Evolutionary conservation across 495 filamentous ascomycete genomes (phyloP).

Genomic region (Letharia lupina): DNA sequence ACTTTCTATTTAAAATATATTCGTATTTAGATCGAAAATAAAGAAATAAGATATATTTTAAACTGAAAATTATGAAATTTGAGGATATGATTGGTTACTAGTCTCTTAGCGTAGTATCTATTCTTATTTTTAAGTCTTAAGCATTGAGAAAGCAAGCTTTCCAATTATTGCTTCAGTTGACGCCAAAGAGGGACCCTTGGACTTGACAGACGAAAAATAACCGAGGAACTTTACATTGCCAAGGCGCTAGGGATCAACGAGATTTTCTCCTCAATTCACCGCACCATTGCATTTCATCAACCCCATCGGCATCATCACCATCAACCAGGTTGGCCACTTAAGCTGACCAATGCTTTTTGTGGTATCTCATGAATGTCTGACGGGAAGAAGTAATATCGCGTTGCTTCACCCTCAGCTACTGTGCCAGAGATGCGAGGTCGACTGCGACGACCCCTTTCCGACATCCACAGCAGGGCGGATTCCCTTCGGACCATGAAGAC

Average conservation of each 20-base stretch:
- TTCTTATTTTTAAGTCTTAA: too few species aligned
- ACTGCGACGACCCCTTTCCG: neutral
- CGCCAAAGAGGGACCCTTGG: too few species aligned
- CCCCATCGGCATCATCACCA: neutral
- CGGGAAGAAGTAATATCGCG: too few species aligned
- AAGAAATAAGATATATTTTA: too few species aligned
- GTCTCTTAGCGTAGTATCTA: too few species aligned
- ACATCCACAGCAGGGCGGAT: neutral
- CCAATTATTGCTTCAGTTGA: too few species aligned
- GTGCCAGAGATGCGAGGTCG: neutral
- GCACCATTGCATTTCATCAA: neutral
- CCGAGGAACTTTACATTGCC: neutral
- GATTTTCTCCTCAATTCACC: neutral
- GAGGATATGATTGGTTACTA: too few species aligned
- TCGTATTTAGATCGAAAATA: too few species aligned
- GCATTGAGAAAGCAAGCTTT: too few species aligned
- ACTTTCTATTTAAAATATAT: too few species aligned
- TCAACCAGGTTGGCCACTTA: neutral
- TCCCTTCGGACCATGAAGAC: neutral
- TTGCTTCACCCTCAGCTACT: neutral
- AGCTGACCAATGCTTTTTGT: neutral
- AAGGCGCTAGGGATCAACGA: neutral
- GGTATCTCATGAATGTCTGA: neutral
- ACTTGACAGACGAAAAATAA: too few species aligned
- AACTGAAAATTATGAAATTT: too few species aligned